Evolutionary conservation across 1,284 basidiomycete species (phyloP), one percentile per base, ranked within the genome.

Genomic region (Ceratobasidium sp.): DNA sequence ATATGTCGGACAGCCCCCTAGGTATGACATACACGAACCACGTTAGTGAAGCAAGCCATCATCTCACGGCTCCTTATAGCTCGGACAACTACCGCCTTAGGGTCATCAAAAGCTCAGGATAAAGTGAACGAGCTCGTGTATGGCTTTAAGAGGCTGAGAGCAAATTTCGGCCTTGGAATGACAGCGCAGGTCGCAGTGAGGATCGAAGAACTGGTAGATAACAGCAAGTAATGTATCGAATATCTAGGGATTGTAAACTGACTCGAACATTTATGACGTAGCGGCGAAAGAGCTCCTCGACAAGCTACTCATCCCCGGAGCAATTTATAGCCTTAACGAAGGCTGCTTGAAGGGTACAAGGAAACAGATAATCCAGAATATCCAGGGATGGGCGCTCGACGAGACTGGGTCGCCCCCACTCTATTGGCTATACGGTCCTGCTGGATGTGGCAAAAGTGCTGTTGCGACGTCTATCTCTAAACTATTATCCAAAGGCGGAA

Each of bases 381-480:
- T 73, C 9, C 2, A 42, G 0, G 23, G 64, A 15, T 73, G 70
- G 70, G 26, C 46, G 5, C 54, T 56, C 23, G 5, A 17, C 7
- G 17, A 2, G 2, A 4, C 54, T 1, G n/a, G 12, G 3, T 46
- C 23, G 4, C n/a, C 52, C 40, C 12, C 50, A 10, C n/a, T 79
- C 3, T 78, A 54, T 23, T 79, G 78, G 78, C 23, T 79, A 10
- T 62, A 66, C 17, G 78, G 78, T 2, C 59, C 66, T 7, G 76
- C 78, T 12, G 78, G 78, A 3, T 65, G 46, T 42, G 78, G 78
- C 0, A 79, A 79, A 56, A 66, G 62, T 40, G 54, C 78, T 1
- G 33, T 79, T 33, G 56, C 76, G 0, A 28, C 68, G 7, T 78
- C 76, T 10, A 33, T 79, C 7, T 70, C 57, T n/a, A 40, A 56